Conservation (phyloP, 768 basidiomycete genomes). For the Lactarius tabidus region DNA sequence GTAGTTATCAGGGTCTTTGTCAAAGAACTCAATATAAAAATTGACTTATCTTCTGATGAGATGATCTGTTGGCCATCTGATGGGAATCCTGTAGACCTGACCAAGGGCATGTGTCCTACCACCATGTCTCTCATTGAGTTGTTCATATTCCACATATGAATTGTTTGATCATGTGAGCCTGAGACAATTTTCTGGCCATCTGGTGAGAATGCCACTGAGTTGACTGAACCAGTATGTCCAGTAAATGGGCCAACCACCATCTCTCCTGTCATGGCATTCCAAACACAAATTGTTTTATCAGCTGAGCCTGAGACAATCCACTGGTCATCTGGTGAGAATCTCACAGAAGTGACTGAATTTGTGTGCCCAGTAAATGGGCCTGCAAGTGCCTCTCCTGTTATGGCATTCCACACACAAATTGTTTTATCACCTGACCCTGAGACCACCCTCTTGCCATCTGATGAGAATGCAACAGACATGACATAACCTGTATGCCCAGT, state of each 20-base stretch:
- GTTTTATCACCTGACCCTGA: background rate
- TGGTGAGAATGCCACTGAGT: background rate
- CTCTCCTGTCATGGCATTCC: too few species aligned
- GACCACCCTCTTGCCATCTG: background rate
- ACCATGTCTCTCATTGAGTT: background rate
- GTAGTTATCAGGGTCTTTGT: too few species aligned
- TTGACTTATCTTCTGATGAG: too few species aligned
- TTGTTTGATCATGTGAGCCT: background rate
- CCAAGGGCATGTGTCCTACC: too few species aligned
- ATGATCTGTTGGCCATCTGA: too few species aligned
- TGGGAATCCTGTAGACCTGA: too few species aligned
- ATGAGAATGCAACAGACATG: background rate
- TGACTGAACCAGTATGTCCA: background rate
- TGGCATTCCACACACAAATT: background rate
- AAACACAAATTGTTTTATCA: too few species aligned
- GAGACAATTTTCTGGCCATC: background rate
- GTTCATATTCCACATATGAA: background rate
- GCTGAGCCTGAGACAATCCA: constrained; percentile 31
- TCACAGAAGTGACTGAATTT: background rate
- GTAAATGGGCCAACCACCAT: background rate
- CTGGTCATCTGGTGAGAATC: background rate
- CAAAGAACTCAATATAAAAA: too few species aligned
- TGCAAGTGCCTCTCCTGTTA: background rate
- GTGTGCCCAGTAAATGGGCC: background rate
- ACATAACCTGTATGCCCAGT: background rate